A percentile compares a stretch with the other conserved stretches of the same genome.
These are phyloP conservation scores for Tanacetum coccineum DNA, from an alignment of 129 eudicot species.

Conservation along the genomic window DNA sequence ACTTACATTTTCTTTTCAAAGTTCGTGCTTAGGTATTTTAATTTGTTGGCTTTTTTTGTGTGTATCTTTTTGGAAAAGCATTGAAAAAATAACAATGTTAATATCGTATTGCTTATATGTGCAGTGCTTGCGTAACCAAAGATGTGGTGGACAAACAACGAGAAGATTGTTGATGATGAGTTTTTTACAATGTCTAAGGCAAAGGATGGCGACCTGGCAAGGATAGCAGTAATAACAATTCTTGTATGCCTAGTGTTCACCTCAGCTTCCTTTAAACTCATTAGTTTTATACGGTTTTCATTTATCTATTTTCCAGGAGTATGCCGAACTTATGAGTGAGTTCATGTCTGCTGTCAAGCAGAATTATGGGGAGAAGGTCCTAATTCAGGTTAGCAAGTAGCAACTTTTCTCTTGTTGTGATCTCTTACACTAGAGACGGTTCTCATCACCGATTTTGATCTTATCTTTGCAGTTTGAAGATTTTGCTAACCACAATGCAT, in stretches of 20 bases:
- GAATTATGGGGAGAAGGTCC: too few relatives aligned
- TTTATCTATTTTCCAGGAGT: too few relatives aligned
- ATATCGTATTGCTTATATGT: constrained; percentile 10
- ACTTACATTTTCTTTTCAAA: too few relatives aligned
- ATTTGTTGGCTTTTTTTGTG: too few relatives aligned
- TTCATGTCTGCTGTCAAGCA: too few relatives aligned
- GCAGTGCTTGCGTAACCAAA: constrained; percentile 94
- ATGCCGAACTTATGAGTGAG: too few relatives aligned
- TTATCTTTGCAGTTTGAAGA: constrained; percentile 71
- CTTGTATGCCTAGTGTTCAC: neutral
- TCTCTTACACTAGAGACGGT: neutral
- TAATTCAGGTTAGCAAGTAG: too few relatives aligned
- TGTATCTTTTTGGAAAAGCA: neutral
- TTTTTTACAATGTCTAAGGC: constrained; percentile 90
- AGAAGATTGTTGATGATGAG: constrained; percentile 75
- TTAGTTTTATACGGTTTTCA: too few relatives aligned
- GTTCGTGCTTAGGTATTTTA: too few relatives aligned
- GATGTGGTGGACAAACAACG: constrained; percentile 99
- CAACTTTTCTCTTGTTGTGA: neutral
- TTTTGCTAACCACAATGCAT: constrained; percentile 96
- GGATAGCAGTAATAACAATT: constrained; percentile 36
- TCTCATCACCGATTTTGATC: constrained; percentile 15
- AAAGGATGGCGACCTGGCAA: constrained; percentile 88
- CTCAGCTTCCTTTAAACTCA: neutral
- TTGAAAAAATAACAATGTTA: neutral